Conservation (phyloP, 2,329 filamentous ascomycete genomes). For the Fusarium clavum region DNA sequence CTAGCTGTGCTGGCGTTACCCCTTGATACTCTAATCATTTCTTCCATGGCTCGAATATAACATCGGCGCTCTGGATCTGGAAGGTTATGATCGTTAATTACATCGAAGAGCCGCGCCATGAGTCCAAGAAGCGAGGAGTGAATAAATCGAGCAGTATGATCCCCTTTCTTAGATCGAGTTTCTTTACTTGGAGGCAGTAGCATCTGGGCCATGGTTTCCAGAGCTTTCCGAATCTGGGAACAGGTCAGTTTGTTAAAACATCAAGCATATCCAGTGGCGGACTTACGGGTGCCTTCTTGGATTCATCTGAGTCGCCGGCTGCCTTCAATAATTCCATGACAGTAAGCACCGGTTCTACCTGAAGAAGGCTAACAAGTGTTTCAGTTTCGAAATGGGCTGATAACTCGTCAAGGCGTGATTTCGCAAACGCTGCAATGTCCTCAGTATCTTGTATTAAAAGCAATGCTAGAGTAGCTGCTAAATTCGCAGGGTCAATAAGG, state of each 20-base stretch:
- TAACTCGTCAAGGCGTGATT: constrained; percentile 74
- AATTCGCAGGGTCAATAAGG: constrained; percentile 67
- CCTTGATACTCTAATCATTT: constrained; percentile 84
- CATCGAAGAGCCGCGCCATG: constrained; percentile 82
- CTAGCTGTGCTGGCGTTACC: constrained; percentile 80
- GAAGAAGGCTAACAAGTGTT: constrained; percentile 75
- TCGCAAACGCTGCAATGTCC: constrained; percentile 72
- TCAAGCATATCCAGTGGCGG: background rate
- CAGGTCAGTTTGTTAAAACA: constrained; percentile 42
- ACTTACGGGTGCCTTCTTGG: constrained; percentile 68
- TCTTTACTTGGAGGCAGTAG: constrained; percentile 56
- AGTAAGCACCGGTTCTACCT: constrained; percentile 78
- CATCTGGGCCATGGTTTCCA: constrained; percentile 60
- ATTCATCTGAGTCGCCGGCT: constrained; percentile 74
- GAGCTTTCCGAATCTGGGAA: constrained; percentile 59
- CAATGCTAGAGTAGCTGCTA: constrained; percentile 68
- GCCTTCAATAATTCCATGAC: constrained; percentile 85
- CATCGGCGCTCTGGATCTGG: constrained; percentile 75
- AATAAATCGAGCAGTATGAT: constrained; percentile 78
- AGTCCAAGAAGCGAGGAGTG: constrained; percentile 87
- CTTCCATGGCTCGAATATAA: constrained; percentile 84
- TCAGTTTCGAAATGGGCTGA: constrained; percentile 76
- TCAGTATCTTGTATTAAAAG: constrained; percentile 68
- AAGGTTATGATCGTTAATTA: constrained; percentile 77
- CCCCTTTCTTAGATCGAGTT: constrained; percentile 61